Conservation (phyloP, 805 yeast genomes). For the Lipomyces mesembrius region DNA sequence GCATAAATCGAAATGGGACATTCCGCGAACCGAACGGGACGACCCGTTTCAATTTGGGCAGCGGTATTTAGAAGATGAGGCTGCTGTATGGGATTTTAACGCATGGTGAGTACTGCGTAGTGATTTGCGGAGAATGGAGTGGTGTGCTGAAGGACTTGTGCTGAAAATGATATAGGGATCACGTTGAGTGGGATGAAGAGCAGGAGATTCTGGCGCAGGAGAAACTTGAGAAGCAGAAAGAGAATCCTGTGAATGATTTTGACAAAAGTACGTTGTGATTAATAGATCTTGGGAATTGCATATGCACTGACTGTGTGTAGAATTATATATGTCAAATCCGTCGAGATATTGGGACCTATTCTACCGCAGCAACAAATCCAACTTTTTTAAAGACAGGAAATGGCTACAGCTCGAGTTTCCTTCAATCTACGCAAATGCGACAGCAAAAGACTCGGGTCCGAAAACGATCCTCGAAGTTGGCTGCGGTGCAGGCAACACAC, state of each 20-base stretch:
- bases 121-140: not conserved
- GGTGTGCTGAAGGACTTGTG: not conserved
- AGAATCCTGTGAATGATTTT: conserved; percentile 83
- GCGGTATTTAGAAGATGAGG: conserved; percentile 69
- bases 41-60: conserved; percentile 90
- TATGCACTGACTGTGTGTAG: conserved; percentile 23
- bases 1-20: conserved; percentile 30
- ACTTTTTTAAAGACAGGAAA: conserved; percentile 93
- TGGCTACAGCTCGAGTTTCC: conserved; percentile 98
- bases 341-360: conserved; percentile 95
- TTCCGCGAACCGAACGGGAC: conserved; percentile 38
- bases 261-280: conserved; percentile 54
- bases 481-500: conserved; percentile 97
- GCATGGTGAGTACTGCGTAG: conserved; percentile 61
- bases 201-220: conserved; percentile 76
- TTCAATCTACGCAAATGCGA: conserved; percentile 67
- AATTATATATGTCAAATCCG: conserved; percentile 78
- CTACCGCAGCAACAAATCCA: conserved; percentile 86
- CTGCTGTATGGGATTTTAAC: conserved; percentile 83
- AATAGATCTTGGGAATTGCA: not conserved
- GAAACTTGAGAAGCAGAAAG: conserved; percentile 73
- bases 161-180: conserved; percentile 60
- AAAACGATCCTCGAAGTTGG: conserved; percentile 86
- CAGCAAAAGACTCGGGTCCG: conserved; percentile 71
- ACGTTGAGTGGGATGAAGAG: conserved; percentile 96